Base-by-base conservation (phyloP, 2,329 filamentous ascomycete species). In the Diaporthe citrichinensis region DNA sequence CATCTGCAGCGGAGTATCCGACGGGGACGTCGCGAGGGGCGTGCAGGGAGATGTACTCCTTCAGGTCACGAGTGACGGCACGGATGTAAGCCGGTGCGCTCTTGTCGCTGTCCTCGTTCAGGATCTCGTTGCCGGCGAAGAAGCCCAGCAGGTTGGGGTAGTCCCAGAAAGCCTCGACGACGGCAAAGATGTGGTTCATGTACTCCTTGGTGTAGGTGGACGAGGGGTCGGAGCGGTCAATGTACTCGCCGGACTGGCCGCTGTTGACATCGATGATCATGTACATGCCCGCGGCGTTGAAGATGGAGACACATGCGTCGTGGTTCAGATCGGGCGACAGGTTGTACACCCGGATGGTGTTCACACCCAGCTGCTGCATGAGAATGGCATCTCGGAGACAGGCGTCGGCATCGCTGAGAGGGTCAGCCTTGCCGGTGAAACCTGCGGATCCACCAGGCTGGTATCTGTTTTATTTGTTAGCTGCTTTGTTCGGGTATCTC, bases 1-100 rank as follows among this genome's bases (percentile, higher is more conserved):
- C 93, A 82, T 94, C 93, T 53, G 93, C 93, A 76, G 93, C 93
- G 12, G 92, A 94, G 87, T 95, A 95, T 28, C 93, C 93, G 72
- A 94, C 92, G 25, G 93, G 92, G 76, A 95, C 92, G 76, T 85
- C 80, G 78, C 93, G 91, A 81, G 92, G 88, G 74, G 90, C 86
- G 79, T 92, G 90, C 80, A 90, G 91, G 84, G 91, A 90, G 85
- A 94, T 92, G 87, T 94, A 94, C 81, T 92, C 92, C 87, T 93
- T 94, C 81, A 95, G 88, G 83, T 95, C 93, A 81, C 93, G 92
- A 73, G 92, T 94, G 75, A 94, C 89, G 77, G 93, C 93, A 85
- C 90, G 88, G 78, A 92, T 87, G 82, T 93, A 94, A 46, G 91
- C 92, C 71, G 92, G 92, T 55, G 89, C 90, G 75, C 83, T 83